Evolutionary conservation across 192 early-diverging fungal species (phyloP).

Genomic region (Backusella mclennaniae): DNA sequence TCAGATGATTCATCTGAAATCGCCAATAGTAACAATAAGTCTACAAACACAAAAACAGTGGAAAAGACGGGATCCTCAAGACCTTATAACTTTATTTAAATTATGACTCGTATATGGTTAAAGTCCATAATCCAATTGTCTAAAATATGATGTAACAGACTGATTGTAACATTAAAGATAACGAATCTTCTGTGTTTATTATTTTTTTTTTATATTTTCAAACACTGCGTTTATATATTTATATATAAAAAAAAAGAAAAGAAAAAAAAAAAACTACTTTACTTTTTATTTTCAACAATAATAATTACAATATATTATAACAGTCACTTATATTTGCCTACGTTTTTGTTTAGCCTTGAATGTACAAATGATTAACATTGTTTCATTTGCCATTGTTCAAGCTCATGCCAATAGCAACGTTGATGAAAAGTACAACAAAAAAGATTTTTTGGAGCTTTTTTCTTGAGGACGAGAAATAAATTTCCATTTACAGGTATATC

Average conservation of each 20-base stretch:
- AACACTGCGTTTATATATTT: too few species aligned
- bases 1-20: background rate
- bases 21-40: background rate
- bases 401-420: background rate
- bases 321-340: too few species aligned
- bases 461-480: background rate
- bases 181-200: too few species aligned
- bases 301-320: too few species aligned
- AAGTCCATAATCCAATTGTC: background rate
- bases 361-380: background rate
- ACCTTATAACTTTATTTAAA: background rate
- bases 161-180: background rate
- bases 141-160: background rate
- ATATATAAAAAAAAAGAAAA: too few species aligned
- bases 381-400: background rate
- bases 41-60: background rate
- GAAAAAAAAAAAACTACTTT: too few species aligned
- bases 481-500: background rate
- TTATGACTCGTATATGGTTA: background rate
- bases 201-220: too few species aligned
- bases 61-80: background rate
- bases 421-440: background rate
- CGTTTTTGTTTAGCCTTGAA: too few species aligned
- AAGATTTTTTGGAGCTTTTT: background rate
- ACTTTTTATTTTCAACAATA: too few species aligned